Evolutionary conservation across 345 rosid genomes (phyloP).

Genomic region (Boechera retrofracta): DNA sequence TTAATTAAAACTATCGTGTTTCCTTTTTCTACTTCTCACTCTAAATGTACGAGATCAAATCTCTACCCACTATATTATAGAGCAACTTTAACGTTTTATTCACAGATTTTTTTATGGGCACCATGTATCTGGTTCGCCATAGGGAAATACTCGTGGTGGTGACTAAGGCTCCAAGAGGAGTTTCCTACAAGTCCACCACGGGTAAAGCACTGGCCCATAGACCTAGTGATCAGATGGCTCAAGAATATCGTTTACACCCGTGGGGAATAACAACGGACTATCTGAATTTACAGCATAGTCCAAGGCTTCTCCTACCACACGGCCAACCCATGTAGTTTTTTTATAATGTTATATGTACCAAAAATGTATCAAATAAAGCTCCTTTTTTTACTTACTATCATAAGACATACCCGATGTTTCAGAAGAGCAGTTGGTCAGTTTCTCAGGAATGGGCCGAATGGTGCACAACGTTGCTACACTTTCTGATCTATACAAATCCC

Average conservation of each 20-base stretch:
- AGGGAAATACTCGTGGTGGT: constrained; percentile 28
- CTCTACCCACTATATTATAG: constrained; percentile 20
- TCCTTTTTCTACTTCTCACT: constrained; percentile 18
- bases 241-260: not conserved
- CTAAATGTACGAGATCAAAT: constrained; percentile 14
- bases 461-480: constrained; percentile 71
- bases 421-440: constrained; percentile 86
- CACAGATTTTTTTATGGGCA: not conserved
- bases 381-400: not conserved
- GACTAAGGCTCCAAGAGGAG: constrained; percentile 14
- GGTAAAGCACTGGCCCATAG: constrained; percentile 7
- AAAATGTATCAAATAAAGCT: constrained; percentile 7
- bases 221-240: constrained; percentile 15
- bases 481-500: constrained; percentile 78
- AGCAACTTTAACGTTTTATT: not conserved
- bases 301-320: constrained; percentile 23
- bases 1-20: constrained; percentile 17
- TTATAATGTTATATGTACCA: not conserved
- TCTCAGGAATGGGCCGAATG: constrained; percentile 59
- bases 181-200: constrained; percentile 32
- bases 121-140: constrained; percentile 7
- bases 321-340: not conserved
- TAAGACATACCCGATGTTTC: constrained; percentile 68
- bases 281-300: constrained; percentile 22
- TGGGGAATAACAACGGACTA: constrained; percentile 16